Evolutionary conservation across 352 stramenopile species (phyloP), one percentile per base, ranked within the genome.

Genomic region (Phytophthora citricola): DNA sequence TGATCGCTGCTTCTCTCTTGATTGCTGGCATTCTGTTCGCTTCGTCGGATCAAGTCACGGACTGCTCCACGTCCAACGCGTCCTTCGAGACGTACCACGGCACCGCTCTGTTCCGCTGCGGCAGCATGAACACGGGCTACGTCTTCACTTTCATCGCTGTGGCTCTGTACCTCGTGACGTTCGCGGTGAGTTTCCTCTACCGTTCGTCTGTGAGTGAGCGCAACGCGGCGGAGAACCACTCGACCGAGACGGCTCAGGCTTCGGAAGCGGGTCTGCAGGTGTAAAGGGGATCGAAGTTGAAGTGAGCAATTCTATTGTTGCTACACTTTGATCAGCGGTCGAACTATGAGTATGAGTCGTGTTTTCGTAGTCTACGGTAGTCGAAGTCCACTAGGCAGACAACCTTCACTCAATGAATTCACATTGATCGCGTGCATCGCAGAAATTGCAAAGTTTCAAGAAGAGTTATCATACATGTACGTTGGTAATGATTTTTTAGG

Each of bases 71-170:
- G n/a, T 67, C 57, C 53, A 83, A 83, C 61, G 29, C 49, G 15
- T 41, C 45, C 5, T 79, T 81, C 55, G 50, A 51, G 40, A 49
- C 52, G 29, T 75, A 76, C 47, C 71, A 80, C 69, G 63, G 60
- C 17, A 52, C 58, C 11, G 57, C 40, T 14, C 58, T 84, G 17
- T 80, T 80, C 66, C 76, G 76, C 48, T 84, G 76, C 41, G 73
- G 71, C 38, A 76, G 44, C 40, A 82, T 82, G 76, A 77, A 69
- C 57, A 55, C 63, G 20, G 63, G 70, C 36, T 68, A 77, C 24
- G 60, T 85, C 31, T 80, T 85, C 58, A 59, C 49, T 11, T 85
- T 85, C 52, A 53, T 85, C 34, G 49, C 70, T 5, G 55, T 78
- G 24, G 70, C 63, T 2, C 47, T 69, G 27, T 85, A 76, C 53